phyloP scores from a whole-genome alignment of 257 asterid genomes.

The Rhazya stricta region DNA sequence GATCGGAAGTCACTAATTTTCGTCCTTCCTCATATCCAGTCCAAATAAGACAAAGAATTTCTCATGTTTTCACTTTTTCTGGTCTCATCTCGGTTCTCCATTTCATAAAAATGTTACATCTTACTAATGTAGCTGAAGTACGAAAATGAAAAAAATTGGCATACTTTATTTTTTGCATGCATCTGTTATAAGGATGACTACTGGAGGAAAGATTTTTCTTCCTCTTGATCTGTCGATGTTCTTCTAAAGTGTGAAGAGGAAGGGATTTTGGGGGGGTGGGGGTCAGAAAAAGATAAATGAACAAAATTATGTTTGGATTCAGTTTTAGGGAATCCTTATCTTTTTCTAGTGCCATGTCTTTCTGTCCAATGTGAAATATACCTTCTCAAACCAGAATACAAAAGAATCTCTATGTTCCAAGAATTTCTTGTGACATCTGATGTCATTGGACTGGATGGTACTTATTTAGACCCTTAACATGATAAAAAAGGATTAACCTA shows the following conservation, averaged over 20 bases:
- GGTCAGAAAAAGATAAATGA: neutral
- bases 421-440: neutral
- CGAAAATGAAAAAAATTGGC: neutral
- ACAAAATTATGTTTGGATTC: neutral
- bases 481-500: neutral
- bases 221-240: neutral
- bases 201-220: neutral
- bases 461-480: neutral
- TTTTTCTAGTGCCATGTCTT: neutral
- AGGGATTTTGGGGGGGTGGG: too few relatives aligned
- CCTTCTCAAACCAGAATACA: neutral
- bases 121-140: neutral
- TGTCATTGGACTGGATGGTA: neutral
- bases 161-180: neutral
- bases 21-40: neutral
- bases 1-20: neutral
- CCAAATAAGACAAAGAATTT: neutral
- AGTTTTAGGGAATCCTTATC: neutral
- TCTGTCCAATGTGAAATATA: neutral
- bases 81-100: neutral
- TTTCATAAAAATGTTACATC: neutral
- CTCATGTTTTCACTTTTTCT: neutral
- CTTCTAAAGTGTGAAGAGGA: too few relatives aligned
- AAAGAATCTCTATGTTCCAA: neutral
- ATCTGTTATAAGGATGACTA: neutral